These are phyloP conservation scores for Aureobasidium sp. DNA, from an alignment of 2,329 filamentous ascomycete genomes.

Conservation along the genomic window DNA sequence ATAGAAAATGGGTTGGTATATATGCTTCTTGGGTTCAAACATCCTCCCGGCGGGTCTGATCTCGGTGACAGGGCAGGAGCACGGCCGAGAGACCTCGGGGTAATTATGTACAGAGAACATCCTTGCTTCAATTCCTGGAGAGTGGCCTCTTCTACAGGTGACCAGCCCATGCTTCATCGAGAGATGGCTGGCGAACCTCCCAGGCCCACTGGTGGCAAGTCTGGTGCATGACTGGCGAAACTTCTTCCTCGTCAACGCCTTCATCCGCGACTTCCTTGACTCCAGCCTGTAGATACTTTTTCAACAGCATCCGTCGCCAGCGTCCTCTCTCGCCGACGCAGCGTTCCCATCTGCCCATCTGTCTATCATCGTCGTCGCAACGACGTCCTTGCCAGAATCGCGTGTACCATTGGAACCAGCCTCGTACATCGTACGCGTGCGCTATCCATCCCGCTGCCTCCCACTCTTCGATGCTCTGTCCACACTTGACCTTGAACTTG, in stretches of 20 bases:
- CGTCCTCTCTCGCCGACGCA: slow-evolving; percentile 46
- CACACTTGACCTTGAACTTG: slow-evolving; percentile 46
- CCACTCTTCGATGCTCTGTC: slow-evolving; percentile 49
- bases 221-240: slow-evolving; percentile 50
- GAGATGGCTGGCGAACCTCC: slow-evolving; percentile 42
- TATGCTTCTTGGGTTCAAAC: neutral
- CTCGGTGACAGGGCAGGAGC: neutral
- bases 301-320: slow-evolving; percentile 44
- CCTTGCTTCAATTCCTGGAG: neutral
- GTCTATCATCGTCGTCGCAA: slow-evolving; percentile 45
- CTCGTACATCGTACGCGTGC: slow-evolving; percentile 45
- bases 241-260: slow-evolving; percentile 36
- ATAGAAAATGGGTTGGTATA: neutral
- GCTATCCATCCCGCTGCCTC: slow-evolving; percentile 48
- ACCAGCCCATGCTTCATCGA: slow-evolving; percentile 41
- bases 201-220: slow-evolving; percentile 51
- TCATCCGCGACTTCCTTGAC: slow-evolving; percentile 43
- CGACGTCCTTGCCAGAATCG: slow-evolving; percentile 44
- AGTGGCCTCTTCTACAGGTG: neutral
- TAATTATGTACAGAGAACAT: neutral
- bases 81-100: neutral
- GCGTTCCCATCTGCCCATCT: slow-evolving; percentile 44
- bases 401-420: slow-evolving; percentile 52
- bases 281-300: slow-evolving; percentile 42
- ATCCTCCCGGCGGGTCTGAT: neutral